Conservation (phyloP, 179 eudicot species). For the Beta corolliflora region DNA sequence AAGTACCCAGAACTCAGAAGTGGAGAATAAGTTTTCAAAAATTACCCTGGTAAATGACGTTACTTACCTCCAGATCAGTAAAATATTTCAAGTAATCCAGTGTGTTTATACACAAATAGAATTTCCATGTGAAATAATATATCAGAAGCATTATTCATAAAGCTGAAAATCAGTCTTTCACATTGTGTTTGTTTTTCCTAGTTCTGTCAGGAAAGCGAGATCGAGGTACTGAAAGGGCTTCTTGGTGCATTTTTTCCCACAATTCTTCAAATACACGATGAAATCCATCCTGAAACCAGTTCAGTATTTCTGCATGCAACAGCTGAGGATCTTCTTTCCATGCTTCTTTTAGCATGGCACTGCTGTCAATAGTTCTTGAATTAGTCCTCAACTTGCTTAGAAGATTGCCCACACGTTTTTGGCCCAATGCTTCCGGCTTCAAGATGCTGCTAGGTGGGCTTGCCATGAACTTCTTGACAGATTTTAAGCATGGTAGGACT, state of each 20-base stretch:
- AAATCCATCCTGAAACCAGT: constrained; percentile 71
- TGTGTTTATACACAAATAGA: not conserved
- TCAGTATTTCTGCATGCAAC: constrained; percentile 56
- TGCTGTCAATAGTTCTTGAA: constrained; percentile 55
- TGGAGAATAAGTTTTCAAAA: no score
- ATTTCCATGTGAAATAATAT: not conserved
- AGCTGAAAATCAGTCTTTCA: not conserved
- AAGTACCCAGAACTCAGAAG: no score
- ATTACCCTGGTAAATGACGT: no score
- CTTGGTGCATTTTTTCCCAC: constrained; percentile 68
- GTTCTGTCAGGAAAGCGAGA: constrained; percentile 38
- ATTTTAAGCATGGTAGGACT: constrained; percentile 76
- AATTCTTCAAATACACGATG: constrained; percentile 46
- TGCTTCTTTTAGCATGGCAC: constrained; percentile 45
- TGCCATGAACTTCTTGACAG: constrained; percentile 47
- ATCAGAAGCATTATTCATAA: not conserved
- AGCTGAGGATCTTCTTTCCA: constrained; percentile 64
- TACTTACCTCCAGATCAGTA: no score
- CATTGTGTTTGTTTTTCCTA: constrained; percentile 12
- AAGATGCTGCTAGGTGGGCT: constrained; percentile 62
- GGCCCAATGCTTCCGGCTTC: constrained; percentile 72
- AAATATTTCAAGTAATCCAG: no score
- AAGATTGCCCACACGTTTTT: constrained; percentile 74
- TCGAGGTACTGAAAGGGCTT: constrained; percentile 47
- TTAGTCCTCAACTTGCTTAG: constrained; percentile 51